A percentile compares a stretch with the other conserved stretches of the same genome.
Conservation (phyloP, 2,329 filamentous ascomycete species). For the Alternaria solani region DNA sequence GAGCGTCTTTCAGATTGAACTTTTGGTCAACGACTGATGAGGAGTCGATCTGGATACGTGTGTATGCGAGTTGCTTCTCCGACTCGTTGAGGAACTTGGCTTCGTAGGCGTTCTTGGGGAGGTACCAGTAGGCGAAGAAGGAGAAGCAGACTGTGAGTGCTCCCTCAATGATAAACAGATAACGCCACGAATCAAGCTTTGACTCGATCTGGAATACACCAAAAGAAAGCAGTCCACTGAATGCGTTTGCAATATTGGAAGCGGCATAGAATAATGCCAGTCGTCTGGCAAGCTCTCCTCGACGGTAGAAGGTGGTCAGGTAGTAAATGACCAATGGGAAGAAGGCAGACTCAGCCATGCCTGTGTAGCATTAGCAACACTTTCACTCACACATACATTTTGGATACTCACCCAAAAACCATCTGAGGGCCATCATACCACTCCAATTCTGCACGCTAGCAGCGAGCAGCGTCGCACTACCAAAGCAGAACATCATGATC, state of each 20-base stretch:
- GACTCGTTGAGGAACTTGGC: constrained; percentile 71
- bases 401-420: constrained; percentile 66
- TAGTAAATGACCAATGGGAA: constrained; percentile 75
- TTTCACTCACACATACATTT: fast-evolving
- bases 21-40: constrained; percentile 69
- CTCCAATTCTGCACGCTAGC: constrained; percentile 66
- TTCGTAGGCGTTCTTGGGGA: constrained; percentile 70
- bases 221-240: constrained; percentile 67
- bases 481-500: constrained; percentile 73
- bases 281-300: constrained; percentile 73
- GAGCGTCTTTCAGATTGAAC: constrained; percentile 61
- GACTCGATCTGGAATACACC: constrained; percentile 66
- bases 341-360: constrained; percentile 71
- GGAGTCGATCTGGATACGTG: constrained; percentile 78
- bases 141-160: constrained; percentile 66
- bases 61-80: constrained; percentile 73
- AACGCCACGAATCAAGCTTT: constrained; percentile 67
- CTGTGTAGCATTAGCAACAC: constrained; percentile 26
- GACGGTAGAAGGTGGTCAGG: constrained; percentile 69
- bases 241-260: constrained; percentile 75
- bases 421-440: constrained; percentile 71
- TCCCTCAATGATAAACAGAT: constrained; percentile 71
- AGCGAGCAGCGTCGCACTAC: constrained; percentile 68
- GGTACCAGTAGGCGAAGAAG: constrained; percentile 72
- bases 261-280: constrained; percentile 80